Conservation (phyloP, 306 rosid genomes). For the Prunus mongolica region DNA sequence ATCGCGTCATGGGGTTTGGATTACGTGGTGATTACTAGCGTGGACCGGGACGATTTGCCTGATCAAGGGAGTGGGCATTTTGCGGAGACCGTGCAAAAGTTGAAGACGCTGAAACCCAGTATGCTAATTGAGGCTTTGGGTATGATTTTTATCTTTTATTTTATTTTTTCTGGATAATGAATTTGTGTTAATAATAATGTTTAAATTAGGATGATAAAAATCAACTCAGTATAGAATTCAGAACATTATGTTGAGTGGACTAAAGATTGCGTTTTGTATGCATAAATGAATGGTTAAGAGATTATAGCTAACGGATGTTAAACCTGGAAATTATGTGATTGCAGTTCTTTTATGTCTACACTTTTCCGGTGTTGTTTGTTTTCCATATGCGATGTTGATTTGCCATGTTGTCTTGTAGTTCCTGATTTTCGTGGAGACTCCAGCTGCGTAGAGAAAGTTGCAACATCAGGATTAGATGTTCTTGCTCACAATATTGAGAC, state of each 20-base stretch:
- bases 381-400: conserved; percentile 15
- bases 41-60: conserved; percentile 91
- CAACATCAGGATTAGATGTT: conserved; percentile 90
- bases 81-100: conserved; percentile 84
- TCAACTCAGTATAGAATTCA: background rate
- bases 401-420: conserved; percentile 43
- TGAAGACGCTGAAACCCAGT: conserved; percentile 82
- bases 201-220: background rate
- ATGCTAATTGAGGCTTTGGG: conserved; percentile 95
- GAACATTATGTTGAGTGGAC: background rate
- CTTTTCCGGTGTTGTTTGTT: background rate
- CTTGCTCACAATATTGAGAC: conserved; percentile 98
- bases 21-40: conserved; percentile 96
- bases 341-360: background rate
- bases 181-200: background rate
- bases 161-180: background rate
- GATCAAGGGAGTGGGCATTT: conserved; percentile 99
- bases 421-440: conserved; percentile 95
- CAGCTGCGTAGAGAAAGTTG: conserved; percentile 72
- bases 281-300: background rate
- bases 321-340: background rate
- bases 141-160: conserved; percentile 20
- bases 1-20: conserved; percentile 99
- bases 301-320: background rate
- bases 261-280: background rate